Percentiles rank a stretch among this genome's conserved stretches.
Conservation (phyloP, 2,329 filamentous ascomycete species). For the Pseudogymnoascus sp. region DNA sequence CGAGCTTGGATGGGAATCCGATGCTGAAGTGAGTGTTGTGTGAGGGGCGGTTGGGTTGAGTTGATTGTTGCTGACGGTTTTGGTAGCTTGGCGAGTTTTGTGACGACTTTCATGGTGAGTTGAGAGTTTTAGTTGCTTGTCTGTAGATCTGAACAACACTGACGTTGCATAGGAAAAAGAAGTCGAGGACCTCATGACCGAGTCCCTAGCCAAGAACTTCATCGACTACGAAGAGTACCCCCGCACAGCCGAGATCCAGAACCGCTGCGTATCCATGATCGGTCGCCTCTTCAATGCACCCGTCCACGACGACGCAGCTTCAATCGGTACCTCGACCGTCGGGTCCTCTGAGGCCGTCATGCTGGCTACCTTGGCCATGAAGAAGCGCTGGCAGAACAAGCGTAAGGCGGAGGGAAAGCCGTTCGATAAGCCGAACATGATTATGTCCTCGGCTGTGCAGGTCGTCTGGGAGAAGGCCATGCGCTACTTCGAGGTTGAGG, state of each 20-base stretch:
- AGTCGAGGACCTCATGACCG: slow-evolving; percentile 89
- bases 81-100: slow-evolving; percentile 75
- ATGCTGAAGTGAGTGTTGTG: slow-evolving; percentile 61
- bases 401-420: slow-evolving; percentile 76
- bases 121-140: not conserved
- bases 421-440: slow-evolving; percentile 71
- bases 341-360: slow-evolving; percentile 87
- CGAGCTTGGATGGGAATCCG: slow-evolving; percentile 84
- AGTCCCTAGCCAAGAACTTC: slow-evolving; percentile 91
- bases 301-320: slow-evolving; percentile 43
- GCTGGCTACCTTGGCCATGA: slow-evolving; percentile 82
- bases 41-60: not conserved
- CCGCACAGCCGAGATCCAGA: slow-evolving; percentile 76
- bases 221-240: slow-evolving; percentile 84
- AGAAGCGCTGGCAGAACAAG: slow-evolving; percentile 86
- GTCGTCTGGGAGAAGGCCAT: slow-evolving; percentile 95
- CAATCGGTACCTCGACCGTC: slow-evolving; percentile 80
- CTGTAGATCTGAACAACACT: not conserved
- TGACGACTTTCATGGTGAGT: slow-evolving; percentile 88
- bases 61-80: slow-evolving; percentile 14
- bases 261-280: slow-evolving; percentile 87
- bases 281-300: slow-evolving; percentile 81
- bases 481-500: slow-evolving; percentile 86
- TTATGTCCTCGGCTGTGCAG: slow-evolving; percentile 95
- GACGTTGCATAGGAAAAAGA: slow-evolving; percentile 63